Percentiles rank a stretch among this genome's conserved stretches.
Evolutionary conservation across 257 asterid genomes (phyloP).

Genomic region (Solanum arcanum): DNA sequence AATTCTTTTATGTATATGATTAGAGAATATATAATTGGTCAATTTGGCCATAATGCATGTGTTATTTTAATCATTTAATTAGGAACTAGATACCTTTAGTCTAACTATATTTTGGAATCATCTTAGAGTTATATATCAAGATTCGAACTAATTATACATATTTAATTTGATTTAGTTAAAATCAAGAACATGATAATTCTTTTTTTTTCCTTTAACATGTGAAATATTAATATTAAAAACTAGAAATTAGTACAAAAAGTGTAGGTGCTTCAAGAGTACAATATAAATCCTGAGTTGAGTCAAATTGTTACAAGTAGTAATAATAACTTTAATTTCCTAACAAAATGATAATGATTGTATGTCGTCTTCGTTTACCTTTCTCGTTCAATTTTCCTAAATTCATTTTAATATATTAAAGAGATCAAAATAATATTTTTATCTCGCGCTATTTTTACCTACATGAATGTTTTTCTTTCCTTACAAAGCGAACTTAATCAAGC

Average conservation of each 20-base stretch:
- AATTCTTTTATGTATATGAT: not conserved
- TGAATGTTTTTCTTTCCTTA: not conserved
- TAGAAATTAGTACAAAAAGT: not conserved
- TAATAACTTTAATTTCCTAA: not conserved
- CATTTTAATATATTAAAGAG: not conserved
- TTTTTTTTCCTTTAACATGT: not conserved
- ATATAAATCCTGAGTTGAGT: not conserved
- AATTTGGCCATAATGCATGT: not conserved
- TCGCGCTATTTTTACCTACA: not conserved
- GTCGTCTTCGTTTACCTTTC: not conserved
- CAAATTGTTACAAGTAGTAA: not conserved
- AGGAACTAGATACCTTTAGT: not conserved
- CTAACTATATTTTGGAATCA: not conserved
- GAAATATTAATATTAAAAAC: not conserved
- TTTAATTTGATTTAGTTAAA: not conserved
- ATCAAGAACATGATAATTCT: not conserved
- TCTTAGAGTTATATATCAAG: not conserved
- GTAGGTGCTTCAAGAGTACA: not conserved
- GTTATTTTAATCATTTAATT: not conserved
- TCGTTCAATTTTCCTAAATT: not conserved
- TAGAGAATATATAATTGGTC: not conserved
- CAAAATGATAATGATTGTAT: not conserved
- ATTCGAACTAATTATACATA: not conserved
- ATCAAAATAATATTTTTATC: no score
- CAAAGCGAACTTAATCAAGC: not conserved